Base-by-base conservation (phyloP, 345 rosid genomes). In the Lepidium didymum region DNA sequence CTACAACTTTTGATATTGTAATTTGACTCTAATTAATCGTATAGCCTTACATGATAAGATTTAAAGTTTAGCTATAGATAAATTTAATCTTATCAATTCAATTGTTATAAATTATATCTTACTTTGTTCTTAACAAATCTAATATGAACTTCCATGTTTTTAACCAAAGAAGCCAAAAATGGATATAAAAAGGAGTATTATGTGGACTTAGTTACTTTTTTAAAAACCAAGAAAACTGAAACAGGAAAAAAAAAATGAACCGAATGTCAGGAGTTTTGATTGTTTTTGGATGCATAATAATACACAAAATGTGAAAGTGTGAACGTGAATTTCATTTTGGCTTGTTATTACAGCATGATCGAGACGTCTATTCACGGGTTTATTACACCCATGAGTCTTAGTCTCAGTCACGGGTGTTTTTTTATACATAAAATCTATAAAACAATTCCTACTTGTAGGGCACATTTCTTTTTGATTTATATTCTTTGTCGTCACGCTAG, bases 401-500 rank as follows among this genome's bases (percentile, higher is more conserved):
- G n/a, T n/a, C n/a, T n/a, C n/a, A 41, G 61, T 55, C 63, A 67
- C 72, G 63, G 63, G 55, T 27, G 5, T n/a, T 27, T 27, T 25
- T 27, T 27, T 27, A 27, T 5, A 27, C 31, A 4, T 27, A 27
- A 27, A 27, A 27, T 27, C 31, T 4, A 4, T 8, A 42, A 27
- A 58, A 59, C 25, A 50, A 42, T 16, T 16, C 40, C 67, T 59
- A 53, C 56, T 44, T 52, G 73, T 36, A 74, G 51, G 63, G 7
- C 35, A 73, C 38, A 57, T 73, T 41, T 50, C 55, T 41, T 23
- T 57, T 23, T 73, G 67, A 35, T 65, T 54, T 50, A 58, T 37
- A 50, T 21, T 36, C 3, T 38, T 73, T 73, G 67, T 65, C 77
- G 54, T 64, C 60, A 64, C 38, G 21, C 68, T 59, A 6, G 18